A percentile compares a stretch with the other conserved stretches of the same genome.
Evolutionary conservation across 163 green algal species (phyloP).

Genomic region (Coccomyxa subellipsoidea): DNA sequence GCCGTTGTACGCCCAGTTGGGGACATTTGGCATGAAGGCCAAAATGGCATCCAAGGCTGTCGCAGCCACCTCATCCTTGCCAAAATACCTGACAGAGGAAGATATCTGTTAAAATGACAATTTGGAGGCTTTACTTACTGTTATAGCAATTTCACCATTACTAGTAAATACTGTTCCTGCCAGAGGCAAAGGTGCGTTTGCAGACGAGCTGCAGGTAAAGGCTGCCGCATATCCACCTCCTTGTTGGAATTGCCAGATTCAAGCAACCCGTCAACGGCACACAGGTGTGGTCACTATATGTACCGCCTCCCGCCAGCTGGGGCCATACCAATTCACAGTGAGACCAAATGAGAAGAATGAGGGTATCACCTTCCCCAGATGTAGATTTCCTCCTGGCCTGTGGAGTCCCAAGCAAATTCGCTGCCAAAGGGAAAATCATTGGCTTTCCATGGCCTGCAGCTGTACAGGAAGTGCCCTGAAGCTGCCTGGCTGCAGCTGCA

Average conservation of each 20-base stretch:
- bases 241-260: too few relatives aligned
- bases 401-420: constrained; percentile 27
- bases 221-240: too few relatives aligned
- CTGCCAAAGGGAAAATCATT: constrained; percentile 23
- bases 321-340: too few relatives aligned
- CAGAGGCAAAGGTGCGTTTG: too few relatives aligned
- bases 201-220: too few relatives aligned
- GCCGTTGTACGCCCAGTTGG: constrained; percentile 27
- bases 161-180: too few relatives aligned
- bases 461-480: not conserved
- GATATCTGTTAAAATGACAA: not conserved
- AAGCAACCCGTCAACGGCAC: too few relatives aligned
- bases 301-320: too few relatives aligned
- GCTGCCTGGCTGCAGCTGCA: not conserved
- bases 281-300: too few relatives aligned
- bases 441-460: constrained; percentile 5
- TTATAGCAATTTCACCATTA: too few relatives aligned
- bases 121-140: not conserved
- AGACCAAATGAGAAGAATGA: not conserved
- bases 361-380: constrained; percentile 11
- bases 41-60: constrained; percentile 11
- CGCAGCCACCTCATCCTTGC: not conserved
- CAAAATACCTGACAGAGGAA: constrained; percentile 13
- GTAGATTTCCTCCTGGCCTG: constrained; percentile 28
- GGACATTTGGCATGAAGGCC: constrained; percentile 21